Percentiles rank a stretch among this genome's conserved stretches.
Conservation (phyloP, 2,329 filamentous ascomycete species). For the Fusarium abutilonis region DNA sequence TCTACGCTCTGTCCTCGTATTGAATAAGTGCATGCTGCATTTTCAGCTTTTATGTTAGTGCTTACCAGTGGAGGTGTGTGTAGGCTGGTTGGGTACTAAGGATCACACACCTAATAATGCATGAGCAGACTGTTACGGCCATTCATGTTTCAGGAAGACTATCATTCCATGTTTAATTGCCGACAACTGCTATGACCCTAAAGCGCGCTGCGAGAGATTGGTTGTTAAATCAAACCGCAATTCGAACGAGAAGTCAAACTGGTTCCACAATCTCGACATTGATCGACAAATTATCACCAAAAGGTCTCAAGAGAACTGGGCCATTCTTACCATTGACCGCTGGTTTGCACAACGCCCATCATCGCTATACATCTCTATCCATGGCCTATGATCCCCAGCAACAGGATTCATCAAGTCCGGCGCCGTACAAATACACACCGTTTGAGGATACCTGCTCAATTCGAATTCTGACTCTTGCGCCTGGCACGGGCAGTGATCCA, state of each 20-base stretch:
- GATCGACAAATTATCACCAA: neutral
- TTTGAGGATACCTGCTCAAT: conserved; percentile 39
- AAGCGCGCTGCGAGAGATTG: neutral
- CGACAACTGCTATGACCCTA: conserved; percentile 10
- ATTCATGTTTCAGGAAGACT: neutral
- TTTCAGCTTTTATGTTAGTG: neutral
- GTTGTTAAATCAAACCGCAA: conserved; percentile 3
- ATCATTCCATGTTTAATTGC: conserved; percentile 4
- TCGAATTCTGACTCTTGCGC: conserved; percentile 49
- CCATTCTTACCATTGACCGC: neutral
- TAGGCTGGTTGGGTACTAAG: neutral
- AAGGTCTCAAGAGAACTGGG: conserved; percentile 21
- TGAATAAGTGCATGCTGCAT: neutral
- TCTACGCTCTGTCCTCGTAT: neutral
- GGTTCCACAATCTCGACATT: neutral
- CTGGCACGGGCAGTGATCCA: conserved; percentile 44
- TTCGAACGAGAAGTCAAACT: neutral
- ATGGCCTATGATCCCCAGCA: conserved; percentile 29
- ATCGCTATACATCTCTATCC: conserved; percentile 1
- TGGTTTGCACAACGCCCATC: neutral
- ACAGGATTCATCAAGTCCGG: neutral
- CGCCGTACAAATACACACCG: conserved; percentile 38
- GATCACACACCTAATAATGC: neutral
- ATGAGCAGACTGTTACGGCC: neutral
- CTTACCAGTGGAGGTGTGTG: neutral